Evolutionary conservation across 2,329 filamentous ascomycete species (phyloP), one percentile per base, ranked within the genome.

Genomic region (Trichoderma arundinaceum): DNA sequence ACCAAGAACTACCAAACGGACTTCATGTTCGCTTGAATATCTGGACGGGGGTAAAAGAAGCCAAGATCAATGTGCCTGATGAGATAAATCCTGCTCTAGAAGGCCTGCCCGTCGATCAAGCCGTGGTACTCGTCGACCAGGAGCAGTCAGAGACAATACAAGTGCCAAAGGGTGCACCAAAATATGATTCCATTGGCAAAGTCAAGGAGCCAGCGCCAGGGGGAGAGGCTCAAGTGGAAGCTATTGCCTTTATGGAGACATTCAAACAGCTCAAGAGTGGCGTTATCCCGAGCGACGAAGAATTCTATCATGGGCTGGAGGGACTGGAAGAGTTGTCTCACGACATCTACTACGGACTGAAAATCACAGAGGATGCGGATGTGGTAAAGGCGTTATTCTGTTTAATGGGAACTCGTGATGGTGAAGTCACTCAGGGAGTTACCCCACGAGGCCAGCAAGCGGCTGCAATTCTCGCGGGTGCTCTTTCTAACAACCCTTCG

Each of bases 281-380:
- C n/a, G 70, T 72, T 10, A 69, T 68, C 19, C 70, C 71, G 7
- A 69, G 70, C 46, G 73, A 75, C 15, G 69, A 76, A 61, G 74
- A 73, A 3, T 77, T 86, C 13, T 81, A 84, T 46, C 77, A 77
- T 10, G 84, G 85, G 0, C 79, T 91, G 7, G 81, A 84, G 39
- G 80, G 80, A 39, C 81, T 91, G n/a, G 81, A 84, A 67, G 88
- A 90, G 7, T 77, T 90, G 33, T 84, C 88, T 0, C 88, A 90
- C 74, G 88, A 90, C 74, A 86, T 90, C 68, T 90, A 89, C 78
- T 91, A 90, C 74, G 88, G 88, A 9, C 78, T 88, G 17, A 85
- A 88, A 73, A 82, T 90, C 66, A 80, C 83, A 22, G 84, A 87
- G 72, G 84, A 88, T 69, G 72, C 78, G 2, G 81, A 82, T 2